Percentiles rank a stretch among this genome's conserved stretches.
phyloP scores from a whole-genome alignment of 257 asterid species.

The Catharanthus roseus region DNA sequence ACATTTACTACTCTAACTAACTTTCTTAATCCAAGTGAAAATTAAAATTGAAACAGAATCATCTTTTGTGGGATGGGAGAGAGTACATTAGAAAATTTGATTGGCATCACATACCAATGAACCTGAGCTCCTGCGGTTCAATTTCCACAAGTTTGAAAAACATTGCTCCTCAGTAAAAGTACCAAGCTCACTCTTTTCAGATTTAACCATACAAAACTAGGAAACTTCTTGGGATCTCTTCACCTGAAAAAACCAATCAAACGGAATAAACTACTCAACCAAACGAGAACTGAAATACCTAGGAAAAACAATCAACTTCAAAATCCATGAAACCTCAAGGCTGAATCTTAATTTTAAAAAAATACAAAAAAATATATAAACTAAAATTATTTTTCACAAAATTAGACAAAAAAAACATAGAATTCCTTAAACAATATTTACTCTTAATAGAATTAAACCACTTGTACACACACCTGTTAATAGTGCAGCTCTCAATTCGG shows the following conservation, averaged over 20 bases:
- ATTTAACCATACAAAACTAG: neutral
- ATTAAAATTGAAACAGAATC: no score
- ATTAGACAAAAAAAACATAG: neutral
- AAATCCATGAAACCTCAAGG: neutral
- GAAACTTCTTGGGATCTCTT: neutral
- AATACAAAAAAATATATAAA: neutral
- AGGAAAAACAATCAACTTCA: neutral
- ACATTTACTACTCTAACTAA: no score
- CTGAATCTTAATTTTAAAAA: neutral
- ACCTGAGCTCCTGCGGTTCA: constrained; percentile 32
- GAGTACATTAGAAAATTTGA: neutral
- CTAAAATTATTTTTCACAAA: neutral
- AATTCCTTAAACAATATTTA: neutral
- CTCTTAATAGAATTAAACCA: neutral
- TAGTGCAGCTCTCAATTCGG: neutral
- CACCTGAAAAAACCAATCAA: constrained; percentile 14
- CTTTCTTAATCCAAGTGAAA: no score
- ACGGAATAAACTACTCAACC: neutral
- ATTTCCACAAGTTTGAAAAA: constrained; percentile 32
- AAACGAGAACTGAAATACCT: neutral
- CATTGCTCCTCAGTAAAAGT: constrained; percentile 19
- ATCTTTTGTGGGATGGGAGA: no score
- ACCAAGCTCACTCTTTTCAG: constrained; percentile 5
- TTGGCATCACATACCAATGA: constrained; percentile 23
- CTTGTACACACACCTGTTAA: neutral